Evolutionary conservation across 1,139 yeast species (phyloP), one percentile per base, ranked within the genome.

Genomic region (Candida sojae): DNA sequence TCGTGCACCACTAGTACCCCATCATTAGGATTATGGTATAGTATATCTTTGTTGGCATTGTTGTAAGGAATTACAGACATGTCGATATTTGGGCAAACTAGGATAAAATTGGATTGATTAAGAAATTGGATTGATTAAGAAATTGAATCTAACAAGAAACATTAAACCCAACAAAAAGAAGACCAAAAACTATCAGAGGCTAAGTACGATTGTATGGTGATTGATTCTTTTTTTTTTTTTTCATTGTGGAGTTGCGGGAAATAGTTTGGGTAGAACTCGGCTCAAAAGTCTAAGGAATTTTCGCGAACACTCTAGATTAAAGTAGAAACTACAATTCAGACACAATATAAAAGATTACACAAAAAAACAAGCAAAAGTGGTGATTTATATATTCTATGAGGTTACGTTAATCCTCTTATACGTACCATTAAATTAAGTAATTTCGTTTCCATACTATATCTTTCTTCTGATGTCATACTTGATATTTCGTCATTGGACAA

Each of bases 1-100:
- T 79, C 72, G 53, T 76, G 79, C 1, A 78, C 57, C 5, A 79
- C 81, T 32, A 78, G 56, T 9, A 79, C 65, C 17, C 77, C 76
- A 33, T 69, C 67, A 30, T 64, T 59, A 3, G 76, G 68, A 51
- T 76, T 73, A 45, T 71, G 73, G 53, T 68, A 72, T 6, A 73
- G 67, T 37, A 72, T 57, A 47, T 65, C 65, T 45, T 64, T 67
- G 44, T 59, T 62, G 6, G 21, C 39, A 33, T 63, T 48, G 45
- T 70, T 66, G 55, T 73, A 75, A 0, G 78, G 75, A 17, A 75
- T 72, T 26, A 72, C 63, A 6, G 77, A 72, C 77, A 72, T 72
- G 21, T 17, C 21, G 21, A 17, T 17, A 17, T 17, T 17, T 17
- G 21, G 21, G 21, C 21, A 17, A 17, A 2, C 21, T 17, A 17